Conservation (phyloP, 345 rosid genomes). For the Stellera chamaejasme region DNA sequence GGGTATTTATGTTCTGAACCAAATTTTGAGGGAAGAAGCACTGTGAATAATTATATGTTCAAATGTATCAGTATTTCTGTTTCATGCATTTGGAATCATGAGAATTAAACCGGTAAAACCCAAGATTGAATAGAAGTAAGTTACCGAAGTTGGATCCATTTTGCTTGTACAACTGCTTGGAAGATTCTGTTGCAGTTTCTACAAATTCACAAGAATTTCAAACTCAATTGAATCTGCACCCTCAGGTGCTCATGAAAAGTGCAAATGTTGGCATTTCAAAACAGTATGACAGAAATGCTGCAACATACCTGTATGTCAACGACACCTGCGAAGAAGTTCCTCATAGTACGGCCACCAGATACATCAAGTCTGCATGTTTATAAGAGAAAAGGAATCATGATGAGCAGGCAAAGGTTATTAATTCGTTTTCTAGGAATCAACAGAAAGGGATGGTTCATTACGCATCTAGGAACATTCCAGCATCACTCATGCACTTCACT, state of each 20-base stretch:
- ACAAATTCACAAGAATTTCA: constrained; percentile 7
- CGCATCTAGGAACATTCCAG: constrained; percentile 93
- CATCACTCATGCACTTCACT: constrained; percentile 92
- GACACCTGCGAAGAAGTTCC: constrained; percentile 58
- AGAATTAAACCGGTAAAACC: neutral
- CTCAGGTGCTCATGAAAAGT: neutral
- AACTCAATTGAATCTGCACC: neutral
- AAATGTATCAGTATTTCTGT: neutral
- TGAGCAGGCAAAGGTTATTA: neutral
- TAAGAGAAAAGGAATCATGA: neutral
- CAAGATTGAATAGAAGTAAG: constrained; percentile 9
- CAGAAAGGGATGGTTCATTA: constrained; percentile 25
- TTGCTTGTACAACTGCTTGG: constrained; percentile 60
- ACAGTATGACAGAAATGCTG: too few relatives aligned
- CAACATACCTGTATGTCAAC: constrained; percentile 68
- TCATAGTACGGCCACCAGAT: constrained; percentile 66
- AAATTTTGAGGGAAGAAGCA: constrained; percentile 90
- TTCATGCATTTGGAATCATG: neutral
- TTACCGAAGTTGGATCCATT: constrained; percentile 81
- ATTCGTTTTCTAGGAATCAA: neutral
- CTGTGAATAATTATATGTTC: constrained; percentile 22
- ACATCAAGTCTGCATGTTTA: constrained; percentile 53
- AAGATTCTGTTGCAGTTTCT: constrained; percentile 63
- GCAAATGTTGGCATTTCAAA: neutral
- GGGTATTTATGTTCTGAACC: constrained; percentile 56